phyloP scores from a whole-genome alignment of 345 rosid genomes.

The Eucalyptus victrix region DNA sequence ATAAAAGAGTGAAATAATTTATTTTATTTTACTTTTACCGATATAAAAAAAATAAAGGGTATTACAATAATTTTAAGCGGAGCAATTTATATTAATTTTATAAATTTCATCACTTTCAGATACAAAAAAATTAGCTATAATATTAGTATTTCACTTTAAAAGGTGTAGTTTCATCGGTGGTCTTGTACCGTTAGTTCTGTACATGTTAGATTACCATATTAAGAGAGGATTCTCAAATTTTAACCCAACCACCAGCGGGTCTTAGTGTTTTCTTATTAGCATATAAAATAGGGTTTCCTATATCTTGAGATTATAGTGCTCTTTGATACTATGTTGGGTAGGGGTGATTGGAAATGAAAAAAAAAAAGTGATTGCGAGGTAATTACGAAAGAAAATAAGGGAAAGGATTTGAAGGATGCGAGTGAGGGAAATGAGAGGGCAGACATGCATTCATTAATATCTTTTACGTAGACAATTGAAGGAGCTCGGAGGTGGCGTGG shows the following conservation, averaged over 20 bases:
- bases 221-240: neutral
- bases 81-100: neutral
- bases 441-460: neutral
- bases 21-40: neutral
- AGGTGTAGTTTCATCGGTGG: neutral
- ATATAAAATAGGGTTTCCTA: neutral
- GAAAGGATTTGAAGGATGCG: neutral
- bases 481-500: too few species aligned
- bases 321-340: neutral
- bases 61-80: neutral
- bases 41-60: neutral
- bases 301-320: neutral
- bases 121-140: neutral
- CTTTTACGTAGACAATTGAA: too few species aligned
- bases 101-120: neutral
- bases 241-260: neutral
- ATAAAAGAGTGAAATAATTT: neutral
- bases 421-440: neutral
- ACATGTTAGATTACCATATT: neutral
- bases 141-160: neutral
- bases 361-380: neutral
- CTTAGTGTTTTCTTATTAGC: neutral
- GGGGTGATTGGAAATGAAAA: neutral
- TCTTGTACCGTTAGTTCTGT: neutral
- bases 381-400: neutral